phyloP scores from a whole-genome alignment of 352 stramenopile genomes.

The Phytophthora uliginosa region DNA sequence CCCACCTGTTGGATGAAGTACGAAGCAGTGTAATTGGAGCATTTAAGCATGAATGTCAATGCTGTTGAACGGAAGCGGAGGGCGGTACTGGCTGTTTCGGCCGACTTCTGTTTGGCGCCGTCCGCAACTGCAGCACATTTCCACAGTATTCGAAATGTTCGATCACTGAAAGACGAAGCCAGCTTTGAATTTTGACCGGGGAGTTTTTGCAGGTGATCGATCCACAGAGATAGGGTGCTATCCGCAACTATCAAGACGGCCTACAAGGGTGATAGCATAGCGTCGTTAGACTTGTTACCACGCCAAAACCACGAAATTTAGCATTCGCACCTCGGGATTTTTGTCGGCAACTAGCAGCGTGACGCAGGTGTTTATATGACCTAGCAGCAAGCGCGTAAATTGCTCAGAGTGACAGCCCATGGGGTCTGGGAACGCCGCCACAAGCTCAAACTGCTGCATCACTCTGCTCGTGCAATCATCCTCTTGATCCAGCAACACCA shows the following conservation, averaged over 20 bases:
- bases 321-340: constrained; percentile 42
- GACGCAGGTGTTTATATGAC: constrained; percentile 50
- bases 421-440: constrained; percentile 56
- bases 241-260: constrained; percentile 31
- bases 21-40: constrained; percentile 62
- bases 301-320: not conserved
- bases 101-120: constrained; percentile 18
- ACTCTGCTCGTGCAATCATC: not conserved
- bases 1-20: constrained; percentile 76
- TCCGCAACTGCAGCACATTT: constrained; percentile 64
- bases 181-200: constrained; percentile 63
- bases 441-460: constrained; percentile 14
- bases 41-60: constrained; percentile 75
- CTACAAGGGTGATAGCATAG: constrained; percentile 20
- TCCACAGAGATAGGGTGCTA: constrained; percentile 55
- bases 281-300: not conserved
- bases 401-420: constrained; percentile 47
- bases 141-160: constrained; percentile 77
- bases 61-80: constrained; percentile 58
- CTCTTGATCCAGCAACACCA: constrained; percentile 9
- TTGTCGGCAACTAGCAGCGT: constrained; percentile 42
- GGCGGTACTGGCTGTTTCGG: constrained; percentile 24
- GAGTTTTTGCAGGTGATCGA: constrained; percentile 53
- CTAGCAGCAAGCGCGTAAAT: constrained; percentile 62
- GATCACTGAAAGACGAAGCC: constrained; percentile 67